Base-by-base conservation (phyloP, 2,329 filamentous ascomycete species). In the Cordyceps cateniannulata region DNA sequence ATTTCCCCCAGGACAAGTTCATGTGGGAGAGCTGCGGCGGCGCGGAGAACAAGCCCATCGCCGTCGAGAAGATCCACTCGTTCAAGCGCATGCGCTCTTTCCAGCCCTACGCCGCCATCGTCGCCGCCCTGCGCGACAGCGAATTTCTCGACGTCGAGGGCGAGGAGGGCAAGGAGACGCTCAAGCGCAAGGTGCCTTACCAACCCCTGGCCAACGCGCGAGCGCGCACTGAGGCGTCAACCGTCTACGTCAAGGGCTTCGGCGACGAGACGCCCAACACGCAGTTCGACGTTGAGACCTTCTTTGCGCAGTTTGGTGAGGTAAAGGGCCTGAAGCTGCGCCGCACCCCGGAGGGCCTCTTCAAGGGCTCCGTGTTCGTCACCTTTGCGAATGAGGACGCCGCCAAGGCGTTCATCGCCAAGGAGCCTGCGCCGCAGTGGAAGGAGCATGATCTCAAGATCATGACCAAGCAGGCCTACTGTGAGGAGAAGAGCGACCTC, bases 71-170 rank as follows among this genome's bases (percentile, higher is more conserved):
- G 63, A 85, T 99, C 66, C 85, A 87, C 80, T 86, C 79, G 56
- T 99, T 99, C 83, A 93, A 93, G 78, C 92, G 96, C 73, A 99
- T 99, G 96, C 88, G 86, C 66, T 89, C 88, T 69, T 99, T 98
- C 84, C 87, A 95, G 77, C 91, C 91, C 47, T 93, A 92, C 78
- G 86, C 84, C 60, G 88, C 89, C 61, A 84, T 99, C 48, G 87
- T 97, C 63, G 85, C 86, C 58, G 93, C 95, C 40, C 84, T 98
- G 57, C 89, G 88, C 74, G 84, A 89, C 24, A 95, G 90, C 77
- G 81, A 82, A 32, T 76, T 86, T 63, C 81, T 99, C 54, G 84
- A 89, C 7, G 75, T 98, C 59, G 81, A 84, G 60, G 91, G 95
- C 59, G 81, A 88, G 66, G 85, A 92, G 65, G 87, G 86, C 63